Percentiles rank a stretch among this genome's conserved stretches.
Evolutionary conservation across 2,329 filamentous ascomycete species (phyloP).

Genomic region (Colletotrichum camelliae): DNA sequence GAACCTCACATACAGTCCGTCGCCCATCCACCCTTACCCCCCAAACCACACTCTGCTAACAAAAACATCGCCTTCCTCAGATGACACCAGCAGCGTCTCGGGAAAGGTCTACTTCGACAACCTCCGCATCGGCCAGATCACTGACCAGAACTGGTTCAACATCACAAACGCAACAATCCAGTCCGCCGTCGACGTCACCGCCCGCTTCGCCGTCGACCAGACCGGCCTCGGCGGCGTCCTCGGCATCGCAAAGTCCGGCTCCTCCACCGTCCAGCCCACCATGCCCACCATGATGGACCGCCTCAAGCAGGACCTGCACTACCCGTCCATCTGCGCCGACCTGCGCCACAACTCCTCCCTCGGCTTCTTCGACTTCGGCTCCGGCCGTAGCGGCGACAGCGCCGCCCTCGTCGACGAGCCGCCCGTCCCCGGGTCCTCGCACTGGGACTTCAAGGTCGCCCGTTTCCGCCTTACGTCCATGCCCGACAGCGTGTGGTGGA

Average conservation of each 20-base stretch:
- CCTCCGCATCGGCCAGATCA: conserved; percentile 43
- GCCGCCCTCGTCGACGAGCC: conserved; percentile 19
- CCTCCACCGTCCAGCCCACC: conserved; percentile 47
- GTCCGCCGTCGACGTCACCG: conserved; percentile 49
- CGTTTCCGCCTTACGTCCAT: conserved; percentile 40
- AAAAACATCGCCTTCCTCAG: conserved; percentile 25
- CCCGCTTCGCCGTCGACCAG: conserved; percentile 44
- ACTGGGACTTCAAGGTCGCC: conserved; percentile 58
- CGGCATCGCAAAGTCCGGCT: conserved; percentile 53
- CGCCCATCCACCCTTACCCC: conserved; percentile 11
- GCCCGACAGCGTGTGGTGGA: conserved; percentile 33
- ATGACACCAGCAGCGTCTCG: conserved; percentile 48
- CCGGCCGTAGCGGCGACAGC: conserved; percentile 35
- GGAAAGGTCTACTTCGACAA: conserved; percentile 59
- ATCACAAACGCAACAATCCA: conserved; percentile 54
- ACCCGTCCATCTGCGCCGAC: conserved; percentile 55
- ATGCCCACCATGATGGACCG: conserved; percentile 51
- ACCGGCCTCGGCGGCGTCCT: conserved; percentile 54
- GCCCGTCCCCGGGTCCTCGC: conserved; percentile 23
- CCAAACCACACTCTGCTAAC: neutral
- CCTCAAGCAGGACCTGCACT: conserved; percentile 43
- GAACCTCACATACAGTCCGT: conserved; percentile 54
- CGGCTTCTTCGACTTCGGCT: conserved; percentile 49
- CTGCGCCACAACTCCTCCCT: conserved; percentile 30
- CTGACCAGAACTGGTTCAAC: conserved; percentile 33